phyloP scores from a whole-genome alignment of 768 basidiomycete species.

The Tulasnella sp. region DNA sequence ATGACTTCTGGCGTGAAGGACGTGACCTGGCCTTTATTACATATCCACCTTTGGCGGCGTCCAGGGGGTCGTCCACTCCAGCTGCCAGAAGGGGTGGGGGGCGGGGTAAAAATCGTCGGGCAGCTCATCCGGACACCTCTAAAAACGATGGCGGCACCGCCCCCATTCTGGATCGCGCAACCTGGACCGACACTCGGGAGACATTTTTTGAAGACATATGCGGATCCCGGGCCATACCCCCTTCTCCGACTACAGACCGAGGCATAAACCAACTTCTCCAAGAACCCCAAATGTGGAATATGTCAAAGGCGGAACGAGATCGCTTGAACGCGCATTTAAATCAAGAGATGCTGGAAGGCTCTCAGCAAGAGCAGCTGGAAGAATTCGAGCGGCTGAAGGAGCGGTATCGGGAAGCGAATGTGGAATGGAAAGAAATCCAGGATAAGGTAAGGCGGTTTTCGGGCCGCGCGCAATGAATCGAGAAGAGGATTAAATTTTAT shows the following conservation, averaged over 20 bases:
- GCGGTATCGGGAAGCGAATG: constrained; percentile 49
- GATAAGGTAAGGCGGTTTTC: constrained; percentile 65
- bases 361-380: constrained; percentile 43
- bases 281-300: constrained; percentile 53
- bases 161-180: neutral
- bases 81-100: neutral
- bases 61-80: neutral
- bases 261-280: constrained; percentile 47
- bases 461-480: neutral
- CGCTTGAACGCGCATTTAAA: constrained; percentile 55
- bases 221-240: constrained; percentile 43
- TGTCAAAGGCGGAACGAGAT: constrained; percentile 56
- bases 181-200: neutral
- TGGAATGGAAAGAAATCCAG: constrained; percentile 48
- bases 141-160: neutral
- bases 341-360: constrained; percentile 45
- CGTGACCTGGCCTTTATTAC: constrained; percentile 20
- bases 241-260: constrained; percentile 47
- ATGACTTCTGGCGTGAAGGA: constrained; percentile 25
- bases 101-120: neutral
- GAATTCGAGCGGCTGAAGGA: constrained; percentile 55
- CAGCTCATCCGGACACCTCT: neutral
- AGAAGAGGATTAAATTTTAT: constrained; percentile 40
- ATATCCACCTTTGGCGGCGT: neutral
- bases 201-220: neutral